phyloP scores from a whole-genome alignment of 2,329 filamentous ascomycete genomes.

The Aspergillus pseudoterreus region DNA sequence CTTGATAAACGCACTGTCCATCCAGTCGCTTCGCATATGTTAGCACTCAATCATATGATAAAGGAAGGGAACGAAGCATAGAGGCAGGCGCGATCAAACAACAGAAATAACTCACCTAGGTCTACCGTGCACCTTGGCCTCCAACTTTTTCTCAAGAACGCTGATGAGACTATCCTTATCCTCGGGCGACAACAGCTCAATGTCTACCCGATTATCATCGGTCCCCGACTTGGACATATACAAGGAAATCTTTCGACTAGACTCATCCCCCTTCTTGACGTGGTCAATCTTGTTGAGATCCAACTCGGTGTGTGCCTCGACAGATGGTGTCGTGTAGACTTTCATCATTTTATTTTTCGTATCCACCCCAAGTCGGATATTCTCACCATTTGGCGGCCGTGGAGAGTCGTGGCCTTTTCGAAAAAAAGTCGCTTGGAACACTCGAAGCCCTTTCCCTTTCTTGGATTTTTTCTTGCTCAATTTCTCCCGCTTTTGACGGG shows the following conservation, averaged over 20 bases:
- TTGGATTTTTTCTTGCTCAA: neutral
- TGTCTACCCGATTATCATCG: slow-evolving; percentile 19
- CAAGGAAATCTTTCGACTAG: slow-evolving; percentile 29
- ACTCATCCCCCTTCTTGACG: slow-evolving; percentile 15
- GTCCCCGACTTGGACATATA: slow-evolving; percentile 19
- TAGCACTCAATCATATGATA: slow-evolving; percentile 1
- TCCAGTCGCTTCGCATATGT: slow-evolving; percentile 24
- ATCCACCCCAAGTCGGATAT: neutral
- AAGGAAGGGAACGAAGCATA: neutral
- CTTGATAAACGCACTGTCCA: slow-evolving; percentile 28
- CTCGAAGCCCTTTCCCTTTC: too few species aligned
- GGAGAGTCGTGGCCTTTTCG: neutral
- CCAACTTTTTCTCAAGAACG: slow-evolving; percentile 8
- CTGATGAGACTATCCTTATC: slow-evolving; percentile 20
- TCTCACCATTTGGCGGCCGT: neutral
- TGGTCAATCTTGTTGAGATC: slow-evolving; percentile 21
- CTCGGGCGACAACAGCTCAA: slow-evolving; percentile 24
- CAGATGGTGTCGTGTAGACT: neutral
- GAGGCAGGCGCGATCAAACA: neutral
- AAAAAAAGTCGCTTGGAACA: neutral
- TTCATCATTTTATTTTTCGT: neutral
- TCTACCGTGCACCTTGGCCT: slow-evolving; percentile 17
- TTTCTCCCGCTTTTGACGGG: neutral
- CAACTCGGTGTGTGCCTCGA: neutral
- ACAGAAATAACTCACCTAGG: slow-evolving; percentile 19